phyloP scores from a whole-genome alignment of 2,329 filamentous ascomycete species.

The Pseudogymnoascus sp. region DNA sequence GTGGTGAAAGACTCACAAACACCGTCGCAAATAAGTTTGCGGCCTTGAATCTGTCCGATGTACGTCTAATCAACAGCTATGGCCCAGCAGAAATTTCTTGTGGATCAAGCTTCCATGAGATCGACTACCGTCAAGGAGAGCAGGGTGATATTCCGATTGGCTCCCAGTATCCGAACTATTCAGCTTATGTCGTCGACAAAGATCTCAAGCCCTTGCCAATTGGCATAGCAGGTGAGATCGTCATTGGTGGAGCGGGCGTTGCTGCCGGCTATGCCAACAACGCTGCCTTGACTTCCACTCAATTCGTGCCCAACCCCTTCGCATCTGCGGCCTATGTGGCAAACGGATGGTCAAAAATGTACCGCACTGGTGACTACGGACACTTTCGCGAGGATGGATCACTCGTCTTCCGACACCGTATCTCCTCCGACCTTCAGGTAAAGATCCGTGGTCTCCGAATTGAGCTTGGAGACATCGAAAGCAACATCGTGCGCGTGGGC shows the following conservation, averaged over 20 bases:
- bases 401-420: conserved; percentile 26
- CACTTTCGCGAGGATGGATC: conserved; percentile 22
- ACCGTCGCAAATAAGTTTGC: conserved; percentile 18
- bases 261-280: conserved; percentile 30
- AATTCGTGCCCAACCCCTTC: conserved; percentile 12
- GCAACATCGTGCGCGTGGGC: conserved; percentile 20
- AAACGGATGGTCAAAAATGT: conserved; percentile 12
- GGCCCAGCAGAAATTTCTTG: conserved; percentile 19
- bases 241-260: conserved; percentile 32
- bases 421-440: conserved; percentile 28
- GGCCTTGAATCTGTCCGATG: conserved; percentile 13
- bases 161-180: conserved; percentile 18
- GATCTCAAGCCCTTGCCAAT: conserved; percentile 29
- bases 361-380: conserved; percentile 29
- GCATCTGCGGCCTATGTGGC: conserved; percentile 5
- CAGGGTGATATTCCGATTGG: conserved; percentile 7
- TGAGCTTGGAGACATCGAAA: conserved; percentile 36
- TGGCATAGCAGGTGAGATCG: conserved; percentile 37
- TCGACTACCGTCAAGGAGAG: conserved; percentile 16
- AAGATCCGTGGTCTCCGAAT: conserved; percentile 33
- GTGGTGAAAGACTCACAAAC: conserved; percentile 21
- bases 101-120: conserved; percentile 15
- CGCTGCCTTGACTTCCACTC: conserved; percentile 13
- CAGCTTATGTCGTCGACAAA: conserved; percentile 33
- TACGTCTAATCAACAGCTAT: conserved; percentile 16